Evolutionary conservation across 495 filamentous ascomycete genomes (phyloP).

Genomic region (Penicillium ochrochloron): DNA sequence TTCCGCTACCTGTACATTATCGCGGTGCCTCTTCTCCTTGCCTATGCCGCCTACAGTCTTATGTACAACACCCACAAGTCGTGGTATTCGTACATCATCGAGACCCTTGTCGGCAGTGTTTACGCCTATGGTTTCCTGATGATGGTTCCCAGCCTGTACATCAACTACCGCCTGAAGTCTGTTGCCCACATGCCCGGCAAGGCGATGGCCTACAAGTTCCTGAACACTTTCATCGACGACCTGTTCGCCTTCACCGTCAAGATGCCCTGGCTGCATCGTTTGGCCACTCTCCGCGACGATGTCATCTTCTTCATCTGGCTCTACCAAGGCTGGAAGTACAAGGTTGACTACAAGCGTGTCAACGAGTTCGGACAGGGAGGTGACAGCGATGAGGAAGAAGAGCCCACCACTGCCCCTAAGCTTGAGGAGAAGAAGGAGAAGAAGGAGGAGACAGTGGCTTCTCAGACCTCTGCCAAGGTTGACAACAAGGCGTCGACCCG

Average conservation of each 20-base stretch:
- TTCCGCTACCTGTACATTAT: slow-evolving; percentile 95
- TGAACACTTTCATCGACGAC: slow-evolving; percentile 81
- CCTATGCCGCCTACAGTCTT: slow-evolving; percentile 88
- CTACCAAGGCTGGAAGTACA: slow-evolving; percentile 95
- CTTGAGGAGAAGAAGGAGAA: slow-evolving; percentile 56
- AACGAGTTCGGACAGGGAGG: slow-evolving; percentile 99
- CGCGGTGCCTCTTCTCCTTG: slow-evolving; percentile 84
- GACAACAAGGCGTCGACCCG: slow-evolving; percentile 40
- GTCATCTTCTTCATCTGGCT: slow-evolving; percentile 98
- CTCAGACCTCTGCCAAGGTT: slow-evolving; percentile 41
- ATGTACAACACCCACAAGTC: slow-evolving; percentile 96
- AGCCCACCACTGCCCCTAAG: slow-evolving; percentile 45
- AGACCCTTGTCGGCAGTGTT: slow-evolving; percentile 92
- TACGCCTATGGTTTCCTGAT: slow-evolving; percentile 99
- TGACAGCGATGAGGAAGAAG: slow-evolving; percentile 74
- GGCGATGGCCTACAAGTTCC: slow-evolving; percentile 97
- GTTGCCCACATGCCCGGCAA: slow-evolving; percentile 97
- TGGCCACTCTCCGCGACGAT: slow-evolving; percentile 92
- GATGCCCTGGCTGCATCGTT: slow-evolving; percentile 94
- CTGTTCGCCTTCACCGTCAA: slow-evolving; percentile 98
- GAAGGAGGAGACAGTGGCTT: slow-evolving; percentile 34
- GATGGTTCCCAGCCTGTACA: slow-evolving; percentile 98
- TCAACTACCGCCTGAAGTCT: slow-evolving; percentile 96
- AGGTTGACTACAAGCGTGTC: slow-evolving; percentile 86
- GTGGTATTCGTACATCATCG: slow-evolving; percentile 93